Conservation (phyloP, 2,329 filamentous ascomycete species). For the Periconia macrospinosa region DNA sequence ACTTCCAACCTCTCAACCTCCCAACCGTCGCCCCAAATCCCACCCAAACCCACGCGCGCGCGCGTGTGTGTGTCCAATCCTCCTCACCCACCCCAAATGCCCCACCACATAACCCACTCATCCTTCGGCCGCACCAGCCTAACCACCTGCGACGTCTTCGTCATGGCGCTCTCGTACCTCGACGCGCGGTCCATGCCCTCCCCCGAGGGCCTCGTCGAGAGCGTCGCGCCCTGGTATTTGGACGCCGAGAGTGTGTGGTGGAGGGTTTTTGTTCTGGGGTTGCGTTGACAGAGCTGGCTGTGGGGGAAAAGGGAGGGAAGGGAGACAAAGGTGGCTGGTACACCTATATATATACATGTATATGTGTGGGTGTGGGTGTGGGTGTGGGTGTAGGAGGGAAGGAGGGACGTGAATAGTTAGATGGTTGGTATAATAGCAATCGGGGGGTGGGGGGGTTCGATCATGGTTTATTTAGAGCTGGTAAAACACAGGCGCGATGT, state of each 20-base stretch:
- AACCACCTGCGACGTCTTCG: conserved; percentile 37
- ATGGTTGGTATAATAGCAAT: no score
- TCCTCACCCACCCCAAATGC: conserved; percentile 23
- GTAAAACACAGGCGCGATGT: no score
- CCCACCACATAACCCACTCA: conserved; percentile 27
- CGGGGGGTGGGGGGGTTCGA: no score
- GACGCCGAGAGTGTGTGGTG: conserved; percentile 39
- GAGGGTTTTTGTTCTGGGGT: conserved; percentile 27
- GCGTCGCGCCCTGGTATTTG: conserved; percentile 36
- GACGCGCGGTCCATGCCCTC: conserved; percentile 20
- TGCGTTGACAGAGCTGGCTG: conserved; percentile 51
- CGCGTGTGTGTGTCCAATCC: no score
- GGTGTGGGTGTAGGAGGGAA: no score
- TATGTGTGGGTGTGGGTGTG: no score
- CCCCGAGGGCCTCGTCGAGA: conserved; percentile 33
- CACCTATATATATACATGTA: no score
- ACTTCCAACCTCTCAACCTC: neutral
- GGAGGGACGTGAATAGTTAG: no score
- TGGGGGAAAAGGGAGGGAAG: neutral
- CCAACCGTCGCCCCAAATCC: no score
- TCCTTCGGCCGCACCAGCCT: conserved; percentile 36
- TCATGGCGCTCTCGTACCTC: conserved; percentile 31
- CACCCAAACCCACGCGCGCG: no score
- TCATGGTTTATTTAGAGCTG: no score
- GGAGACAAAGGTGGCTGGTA: neutral